Evolutionary conservation across 2,329 filamentous ascomycete species (phyloP), one percentile per base, ranked within the genome.

Genomic region (Aspergillus bombycis): DNA sequence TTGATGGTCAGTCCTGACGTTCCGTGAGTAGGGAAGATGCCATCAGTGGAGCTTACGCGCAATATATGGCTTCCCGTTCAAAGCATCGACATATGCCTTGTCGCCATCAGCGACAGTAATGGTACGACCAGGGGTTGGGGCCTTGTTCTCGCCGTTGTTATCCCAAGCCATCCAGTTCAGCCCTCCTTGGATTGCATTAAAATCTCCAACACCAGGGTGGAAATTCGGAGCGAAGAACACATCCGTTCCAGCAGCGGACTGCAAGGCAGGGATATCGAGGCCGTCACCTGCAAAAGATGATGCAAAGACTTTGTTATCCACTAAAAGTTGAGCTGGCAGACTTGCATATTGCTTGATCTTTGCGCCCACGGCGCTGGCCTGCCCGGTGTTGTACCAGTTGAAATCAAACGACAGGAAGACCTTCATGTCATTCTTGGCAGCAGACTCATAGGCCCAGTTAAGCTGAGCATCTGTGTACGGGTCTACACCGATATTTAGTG

Each of bases 391-490:
- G 73, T 78, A 83, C 79, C 81, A 81, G 74, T 84, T 84, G 71
- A 85, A 86, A 74, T 86, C 85, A 65, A 86, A 87, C 1, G 84
- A 86, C 65, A 87, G 80, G 60, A 86, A 85, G 16, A 85, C 82
- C 60, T 85, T 84, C 78, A 86, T 84, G 54, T 75, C 73, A 62
- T 77, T 74, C 9, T 75, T 75, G 11, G 79, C 77, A 3, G 84
- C 82, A 0, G 83, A 83, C n/a, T 81, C 73, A 63, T 85, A 86
- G 0, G 84, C 84, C 36, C 77, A 79, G 1, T 68, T 73, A 4
- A 86, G 79, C 69, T 85, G 83, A n/a, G 76, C 67, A 57, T 83
- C 80, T 30, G 72, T 75, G 65, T 75, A 78, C 16, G 71, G 56
- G 60, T 85, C 83, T 8, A 73, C 72, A 32, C 82, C 83, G 54